These are phyloP conservation scores for Skeletonema tropicum DNA, from an alignment of 108 stramenopile genomes.

Conservation along the genomic window DNA sequence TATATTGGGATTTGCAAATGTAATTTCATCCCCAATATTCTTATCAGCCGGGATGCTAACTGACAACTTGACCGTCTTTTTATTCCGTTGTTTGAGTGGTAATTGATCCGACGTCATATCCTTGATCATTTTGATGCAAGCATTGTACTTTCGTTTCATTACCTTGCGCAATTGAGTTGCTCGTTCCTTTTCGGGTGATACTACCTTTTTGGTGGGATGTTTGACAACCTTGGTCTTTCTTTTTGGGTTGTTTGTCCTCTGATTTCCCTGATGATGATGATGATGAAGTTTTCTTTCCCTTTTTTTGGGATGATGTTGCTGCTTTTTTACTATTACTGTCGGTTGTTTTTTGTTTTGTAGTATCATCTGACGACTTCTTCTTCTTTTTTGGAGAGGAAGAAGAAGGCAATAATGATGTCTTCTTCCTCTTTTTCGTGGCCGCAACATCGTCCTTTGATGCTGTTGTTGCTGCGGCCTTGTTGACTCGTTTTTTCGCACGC, in stretches of 20 bases:
- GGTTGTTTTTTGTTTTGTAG: not conserved
- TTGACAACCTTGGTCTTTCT: constrained; percentile 13
- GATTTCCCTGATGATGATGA: constrained; percentile 2
- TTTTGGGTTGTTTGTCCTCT: constrained; percentile 23
- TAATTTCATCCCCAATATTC: constrained; percentile 69
- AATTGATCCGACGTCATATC: constrained; percentile 67
- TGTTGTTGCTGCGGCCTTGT: not conserved
- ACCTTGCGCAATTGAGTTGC: constrained; percentile 18
- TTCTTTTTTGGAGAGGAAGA: constrained; percentile 10
- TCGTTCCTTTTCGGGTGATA: constrained; percentile 29
- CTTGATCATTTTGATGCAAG: constrained; percentile 59
- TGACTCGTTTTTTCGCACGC: not conserved
- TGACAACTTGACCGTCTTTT: constrained; percentile 54
- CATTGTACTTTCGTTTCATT: constrained; percentile 38
- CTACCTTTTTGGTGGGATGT: constrained; percentile 22
- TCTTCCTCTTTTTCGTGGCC: constrained; percentile 14
- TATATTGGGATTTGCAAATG: constrained; percentile 41
- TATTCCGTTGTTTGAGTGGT: constrained; percentile 56
- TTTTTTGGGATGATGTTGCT: not conserved
- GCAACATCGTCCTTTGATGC: constrained; percentile 19
- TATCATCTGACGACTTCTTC: constrained; percentile 17
- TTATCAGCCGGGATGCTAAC: constrained; percentile 71
- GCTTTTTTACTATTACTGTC: not conserved
- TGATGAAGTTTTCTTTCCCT: constrained; percentile 8
- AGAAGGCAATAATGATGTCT: not conserved